Conservation (phyloP, 2,329 filamentous ascomycete species). For the Penicillium psychrosexuale region DNA sequence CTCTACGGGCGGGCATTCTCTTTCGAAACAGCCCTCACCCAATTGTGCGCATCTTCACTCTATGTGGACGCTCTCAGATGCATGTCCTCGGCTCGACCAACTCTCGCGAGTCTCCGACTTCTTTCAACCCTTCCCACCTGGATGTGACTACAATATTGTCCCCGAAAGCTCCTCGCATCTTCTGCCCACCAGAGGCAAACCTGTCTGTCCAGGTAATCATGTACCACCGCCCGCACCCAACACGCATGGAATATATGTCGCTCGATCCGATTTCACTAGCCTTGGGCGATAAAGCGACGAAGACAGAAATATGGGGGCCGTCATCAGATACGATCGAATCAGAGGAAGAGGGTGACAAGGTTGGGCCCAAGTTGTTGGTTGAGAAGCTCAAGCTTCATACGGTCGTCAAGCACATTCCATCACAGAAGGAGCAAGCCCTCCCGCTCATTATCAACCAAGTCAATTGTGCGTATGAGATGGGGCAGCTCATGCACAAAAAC, state of each 20-base stretch:
- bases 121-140: slow-evolving; percentile 68
- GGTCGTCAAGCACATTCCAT: slow-evolving; percentile 70
- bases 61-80: slow-evolving; percentile 79
- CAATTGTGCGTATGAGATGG: slow-evolving; percentile 91
- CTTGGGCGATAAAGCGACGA: slow-evolving; percentile 66
- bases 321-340: slow-evolving; percentile 61
- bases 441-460: slow-evolving; percentile 84
- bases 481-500: slow-evolving; percentile 82
- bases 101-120: slow-evolving; percentile 46
- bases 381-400: slow-evolving; percentile 88
- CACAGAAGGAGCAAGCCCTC: slow-evolving; percentile 78
- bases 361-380: slow-evolving; percentile 64
- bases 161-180: slow-evolving; percentile 65
- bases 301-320: slow-evolving; percentile 29
- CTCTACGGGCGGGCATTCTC: slow-evolving; percentile 76
- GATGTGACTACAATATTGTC: slow-evolving; percentile 55
- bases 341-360: slow-evolving; percentile 67
- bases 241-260: slow-evolving; percentile 94
- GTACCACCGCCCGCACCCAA: slow-evolving; percentile 81
- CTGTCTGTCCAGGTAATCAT: slow-evolving; percentile 81
- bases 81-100: slow-evolving; percentile 86
- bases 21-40: slow-evolving; percentile 79
- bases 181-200: slow-evolving; percentile 61
- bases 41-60: slow-evolving; percentile 72
- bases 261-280: slow-evolving; percentile 84